A percentile compares a stretch with the other conserved stretches of the same genome.
Conservation (phyloP, 2,329 filamentous ascomycete genomes). For the Elsinoe perseae region DNA sequence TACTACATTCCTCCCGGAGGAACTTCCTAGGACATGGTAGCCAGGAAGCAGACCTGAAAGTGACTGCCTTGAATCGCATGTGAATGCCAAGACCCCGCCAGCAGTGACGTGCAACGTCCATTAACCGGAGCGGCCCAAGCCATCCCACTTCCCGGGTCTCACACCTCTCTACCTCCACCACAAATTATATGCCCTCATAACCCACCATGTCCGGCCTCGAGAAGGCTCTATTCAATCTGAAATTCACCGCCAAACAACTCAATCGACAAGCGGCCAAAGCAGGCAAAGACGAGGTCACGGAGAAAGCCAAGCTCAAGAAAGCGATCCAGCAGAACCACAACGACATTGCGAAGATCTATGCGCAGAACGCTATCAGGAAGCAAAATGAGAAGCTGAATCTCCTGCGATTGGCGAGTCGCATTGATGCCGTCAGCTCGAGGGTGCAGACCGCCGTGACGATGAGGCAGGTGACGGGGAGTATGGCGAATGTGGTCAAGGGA, state of each 20-base stretch:
- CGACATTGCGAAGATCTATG: conserved; percentile 57
- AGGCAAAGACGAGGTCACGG: conserved; percentile 52
- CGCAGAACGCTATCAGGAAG: conserved; percentile 56
- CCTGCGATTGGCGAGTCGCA: conserved; percentile 48
- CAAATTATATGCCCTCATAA: conserved; percentile 16
- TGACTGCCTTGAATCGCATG: conserved; percentile 11
- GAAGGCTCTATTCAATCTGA: conserved; percentile 55
- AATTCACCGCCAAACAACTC: conserved; percentile 57
- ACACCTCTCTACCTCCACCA: neutral
- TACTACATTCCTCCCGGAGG: too few relatives aligned
- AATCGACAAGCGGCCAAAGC: conserved; percentile 56
- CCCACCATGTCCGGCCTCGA: conserved; percentile 51
- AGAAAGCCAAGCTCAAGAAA: conserved; percentile 57
- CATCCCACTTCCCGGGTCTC: conserved; percentile 6
- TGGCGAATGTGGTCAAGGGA: conserved; percentile 55
- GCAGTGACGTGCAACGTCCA: conserved; percentile 4
- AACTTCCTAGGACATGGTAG: neutral
- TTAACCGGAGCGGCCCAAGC: conserved; percentile 1
- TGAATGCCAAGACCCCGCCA: conserved; percentile 10
- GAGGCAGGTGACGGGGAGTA: conserved; percentile 53
- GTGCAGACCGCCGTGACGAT: conserved; percentile 59
- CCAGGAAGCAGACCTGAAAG: neutral
- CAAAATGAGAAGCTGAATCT: conserved; percentile 56
- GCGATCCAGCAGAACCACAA: conserved; percentile 53
- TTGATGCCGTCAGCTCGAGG: conserved; percentile 52